A percentile compares a stretch with the other conserved stretches of the same genome.
Evolutionary conservation across 2,329 filamentous ascomycete species (phyloP).

Genomic region (Sporothrix brasiliensis): DNA sequence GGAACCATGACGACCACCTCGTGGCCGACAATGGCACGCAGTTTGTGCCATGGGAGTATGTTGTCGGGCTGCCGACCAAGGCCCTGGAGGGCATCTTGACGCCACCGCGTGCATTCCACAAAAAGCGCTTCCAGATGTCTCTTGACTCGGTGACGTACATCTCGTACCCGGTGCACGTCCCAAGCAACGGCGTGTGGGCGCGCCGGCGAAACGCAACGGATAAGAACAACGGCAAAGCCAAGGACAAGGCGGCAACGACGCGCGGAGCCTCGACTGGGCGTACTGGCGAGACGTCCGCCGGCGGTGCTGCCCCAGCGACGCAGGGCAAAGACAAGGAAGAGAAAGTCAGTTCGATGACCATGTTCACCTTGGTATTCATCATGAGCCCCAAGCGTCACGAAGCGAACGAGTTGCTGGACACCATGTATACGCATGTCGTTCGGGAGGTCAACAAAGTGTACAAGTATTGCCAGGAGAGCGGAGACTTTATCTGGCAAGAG

Average conservation of each 20-base stretch:
- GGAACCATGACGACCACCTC: slow-evolving; percentile 59
- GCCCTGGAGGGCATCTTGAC: slow-evolving; percentile 80
- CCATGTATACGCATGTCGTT: slow-evolving; percentile 81
- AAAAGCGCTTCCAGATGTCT: slow-evolving; percentile 78
- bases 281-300: slow-evolving; percentile 39
- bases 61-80: slow-evolving; percentile 73
- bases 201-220: slow-evolving; percentile 40
- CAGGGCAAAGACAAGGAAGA: slow-evolving; percentile 40
- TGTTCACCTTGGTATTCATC: slow-evolving; percentile 98
- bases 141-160: slow-evolving; percentile 79
- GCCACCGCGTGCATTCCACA: slow-evolving; percentile 75
- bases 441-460: slow-evolving; percentile 91
- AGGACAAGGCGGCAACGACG: not conserved
- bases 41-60: slow-evolving; percentile 69
- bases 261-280: slow-evolving; percentile 37
- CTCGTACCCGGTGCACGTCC: slow-evolving; percentile 81
- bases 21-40: slow-evolving; percentile 60
- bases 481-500: slow-evolving; percentile 89
- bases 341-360: slow-evolving; percentile 76
- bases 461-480: slow-evolving; percentile 88
- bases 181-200: slow-evolving; percentile 74
- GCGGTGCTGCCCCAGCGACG: not conserved
- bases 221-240: slow-evolving; percentile 24
- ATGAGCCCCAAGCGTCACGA: slow-evolving; percentile 78
- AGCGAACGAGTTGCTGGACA: slow-evolving; percentile 72